Evolutionary conservation across 1,284 basidiomycete species (phyloP).

Genomic region (Porodaedalea pini): DNA sequence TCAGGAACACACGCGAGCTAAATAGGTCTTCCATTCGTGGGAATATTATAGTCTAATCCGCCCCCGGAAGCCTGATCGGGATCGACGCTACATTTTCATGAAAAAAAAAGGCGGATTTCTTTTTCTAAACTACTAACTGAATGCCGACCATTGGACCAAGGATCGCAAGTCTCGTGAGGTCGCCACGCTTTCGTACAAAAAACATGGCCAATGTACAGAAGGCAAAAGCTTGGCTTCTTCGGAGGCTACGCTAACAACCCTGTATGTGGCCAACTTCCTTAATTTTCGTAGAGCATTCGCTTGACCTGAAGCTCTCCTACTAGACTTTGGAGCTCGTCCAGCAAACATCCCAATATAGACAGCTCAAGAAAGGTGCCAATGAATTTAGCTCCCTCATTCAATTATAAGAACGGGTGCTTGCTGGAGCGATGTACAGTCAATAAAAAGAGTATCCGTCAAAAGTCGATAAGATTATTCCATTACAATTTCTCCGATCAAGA

Average conservation of each 20-base stretch:
- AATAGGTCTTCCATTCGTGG: slow-evolving; percentile 1
- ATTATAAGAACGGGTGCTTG: no score
- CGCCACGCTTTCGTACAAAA: slow-evolving; percentile 20
- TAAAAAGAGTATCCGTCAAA: not conserved
- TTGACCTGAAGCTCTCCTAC: not conserved
- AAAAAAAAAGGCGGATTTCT: no score
- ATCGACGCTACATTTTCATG: no score
- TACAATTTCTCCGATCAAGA: slow-evolving; percentile 67
- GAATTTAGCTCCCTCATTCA: no score
- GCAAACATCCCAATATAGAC: slow-evolving; percentile 90
- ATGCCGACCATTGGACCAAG: no score
- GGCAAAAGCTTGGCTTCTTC: slow-evolving; percentile 91
- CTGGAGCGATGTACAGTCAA: no score
- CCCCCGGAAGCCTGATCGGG: not conserved
- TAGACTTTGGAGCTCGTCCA: slow-evolving; percentile 89
- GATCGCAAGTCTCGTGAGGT: slow-evolving; percentile 21
- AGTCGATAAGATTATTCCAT: slow-evolving; percentile 19
- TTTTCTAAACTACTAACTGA: no score
- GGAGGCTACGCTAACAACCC: slow-evolving; percentile 89
- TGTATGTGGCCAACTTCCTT: no score
- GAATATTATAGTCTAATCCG: not conserved
- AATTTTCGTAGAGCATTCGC: no score
- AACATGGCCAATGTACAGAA: slow-evolving; percentile 49
- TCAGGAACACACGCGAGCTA: not conserved
- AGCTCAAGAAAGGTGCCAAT: slow-evolving; percentile 98